These are phyloP conservation scores for Nigrospora sphaerica DNA, from an alignment of 2,329 filamentous ascomycete species.

Conservation along the genomic window DNA sequence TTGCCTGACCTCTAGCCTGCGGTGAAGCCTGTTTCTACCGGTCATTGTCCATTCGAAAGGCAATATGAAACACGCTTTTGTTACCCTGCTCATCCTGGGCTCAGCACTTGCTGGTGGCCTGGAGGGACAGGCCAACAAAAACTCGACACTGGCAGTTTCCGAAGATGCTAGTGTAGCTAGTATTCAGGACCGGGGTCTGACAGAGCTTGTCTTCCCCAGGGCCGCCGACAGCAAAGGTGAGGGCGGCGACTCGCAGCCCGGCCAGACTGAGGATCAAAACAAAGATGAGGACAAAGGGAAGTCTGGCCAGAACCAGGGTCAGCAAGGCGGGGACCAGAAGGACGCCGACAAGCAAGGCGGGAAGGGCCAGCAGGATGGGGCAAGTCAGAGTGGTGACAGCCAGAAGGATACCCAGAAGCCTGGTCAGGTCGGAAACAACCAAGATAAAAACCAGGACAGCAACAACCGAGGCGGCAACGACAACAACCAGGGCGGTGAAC, in stretches of 20 bases:
- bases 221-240: too few relatives aligned
- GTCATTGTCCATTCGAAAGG: not conserved
- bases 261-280: not conserved
- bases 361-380: not conserved
- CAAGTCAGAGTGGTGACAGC: not conserved
- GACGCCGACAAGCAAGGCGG: not conserved
- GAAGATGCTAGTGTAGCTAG: not conserved
- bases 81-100: not conserved
- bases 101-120: not conserved
- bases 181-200: not conserved
- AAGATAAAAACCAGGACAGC: too few relatives aligned
- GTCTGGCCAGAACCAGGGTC: not conserved
- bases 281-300: not conserved
- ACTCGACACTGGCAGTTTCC: not conserved
- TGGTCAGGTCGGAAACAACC: too few relatives aligned
- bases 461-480: too few relatives aligned
- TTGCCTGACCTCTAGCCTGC: not conserved
- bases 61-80: slow-evolving; percentile 2
- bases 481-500: too few relatives aligned
- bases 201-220: not conserved
- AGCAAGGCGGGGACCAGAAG: not conserved
- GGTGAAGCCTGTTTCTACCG: too few relatives aligned
- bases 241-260: not conserved
- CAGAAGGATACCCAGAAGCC: too few relatives aligned
- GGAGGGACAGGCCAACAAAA: not conserved